Evolutionary conservation across 2,329 filamentous ascomycete species (phyloP), one percentile per base, ranked within the genome.

Genomic region (Colletotrichum sp.): DNA sequence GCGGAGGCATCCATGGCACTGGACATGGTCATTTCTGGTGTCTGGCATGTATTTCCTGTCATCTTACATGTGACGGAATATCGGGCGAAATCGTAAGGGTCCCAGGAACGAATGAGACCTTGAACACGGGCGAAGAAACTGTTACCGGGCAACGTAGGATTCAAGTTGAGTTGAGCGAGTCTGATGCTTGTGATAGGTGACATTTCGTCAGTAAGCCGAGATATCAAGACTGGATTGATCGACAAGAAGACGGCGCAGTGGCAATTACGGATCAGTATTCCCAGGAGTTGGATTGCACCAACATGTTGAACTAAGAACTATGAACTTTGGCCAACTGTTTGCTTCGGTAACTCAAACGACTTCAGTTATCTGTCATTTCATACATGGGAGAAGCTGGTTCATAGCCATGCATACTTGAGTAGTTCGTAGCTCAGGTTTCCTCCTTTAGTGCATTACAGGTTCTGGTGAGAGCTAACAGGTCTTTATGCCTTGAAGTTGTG

Each of bases 401-500:
- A 44, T 44, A 44, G 5, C 16, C 8, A n/a, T 44, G 18, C 10
- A n/a, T 44, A 12, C 8, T 5, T n/a, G 39, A 44, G 16, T 2
- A 10, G 5, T 44, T 44, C 39, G 39, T n/a, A n/a, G 16, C 36
- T 1, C 8, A 3, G 36, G 8, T 44, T 44, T 44, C 36, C 16
- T 44, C 36, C 36, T 6, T 5, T 5, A 44, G 36, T 44, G 8
- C 5, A 44, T 10, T 10, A 9, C 16, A n/a, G 3, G 39, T 10
- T 44, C 16, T n/a, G 5, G 6, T 21, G 39, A n/a, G 2, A 49
- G 18, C 9, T 13, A 0, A 12, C 18, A n/a, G 10, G 10, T 49
- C 6, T 21, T 10, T 49, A 0, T 49, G 9, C 5, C 0, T 0
- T 49, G 18, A 12, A 4, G 1, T 49, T 49, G 0, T 49, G 18